A percentile compares a stretch with the other conserved stretches of the same genome.
Conservation (phyloP, 139 green algal species). For the Limnomonas spitsbergensis region DNA sequence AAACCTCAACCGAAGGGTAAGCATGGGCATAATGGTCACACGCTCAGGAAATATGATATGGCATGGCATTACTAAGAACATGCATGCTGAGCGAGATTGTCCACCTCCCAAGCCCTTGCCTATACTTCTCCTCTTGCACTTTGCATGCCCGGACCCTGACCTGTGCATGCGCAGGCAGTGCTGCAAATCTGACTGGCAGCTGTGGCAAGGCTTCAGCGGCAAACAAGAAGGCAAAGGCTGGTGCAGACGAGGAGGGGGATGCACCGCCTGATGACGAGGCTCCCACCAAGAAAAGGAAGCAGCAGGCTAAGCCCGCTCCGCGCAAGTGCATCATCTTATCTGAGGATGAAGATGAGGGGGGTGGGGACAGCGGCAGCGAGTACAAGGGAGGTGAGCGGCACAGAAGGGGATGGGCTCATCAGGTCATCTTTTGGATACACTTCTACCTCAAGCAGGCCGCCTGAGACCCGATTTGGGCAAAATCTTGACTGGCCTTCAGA, state of each 20-base stretch:
- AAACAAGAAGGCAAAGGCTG: not conserved
- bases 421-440: too few relatives aligned
- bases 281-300: not conserved
- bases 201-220: not conserved
- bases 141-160: too few relatives aligned
- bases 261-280: not conserved
- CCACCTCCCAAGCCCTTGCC: not conserved
- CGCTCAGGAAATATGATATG: not conserved
- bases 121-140: not conserved
- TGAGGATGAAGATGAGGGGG: constrained; percentile 34
- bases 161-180: too few relatives aligned
- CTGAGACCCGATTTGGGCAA: too few relatives aligned
- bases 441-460: too few relatives aligned
- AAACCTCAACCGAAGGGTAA: not conserved
- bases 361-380: constrained; percentile 21
- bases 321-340: not conserved
- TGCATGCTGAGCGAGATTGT: not conserved
- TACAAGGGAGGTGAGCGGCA: constrained; percentile 26
- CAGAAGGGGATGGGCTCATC: not conserved
- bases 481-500: too few relatives aligned
- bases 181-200: too few relatives aligned
- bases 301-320: not conserved
- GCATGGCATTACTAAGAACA: not conserved
- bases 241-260: not conserved
- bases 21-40: not conserved